phyloP scores from a whole-genome alignment of 768 basidiomycete species.

The Leccinum subgranulosum region DNA sequence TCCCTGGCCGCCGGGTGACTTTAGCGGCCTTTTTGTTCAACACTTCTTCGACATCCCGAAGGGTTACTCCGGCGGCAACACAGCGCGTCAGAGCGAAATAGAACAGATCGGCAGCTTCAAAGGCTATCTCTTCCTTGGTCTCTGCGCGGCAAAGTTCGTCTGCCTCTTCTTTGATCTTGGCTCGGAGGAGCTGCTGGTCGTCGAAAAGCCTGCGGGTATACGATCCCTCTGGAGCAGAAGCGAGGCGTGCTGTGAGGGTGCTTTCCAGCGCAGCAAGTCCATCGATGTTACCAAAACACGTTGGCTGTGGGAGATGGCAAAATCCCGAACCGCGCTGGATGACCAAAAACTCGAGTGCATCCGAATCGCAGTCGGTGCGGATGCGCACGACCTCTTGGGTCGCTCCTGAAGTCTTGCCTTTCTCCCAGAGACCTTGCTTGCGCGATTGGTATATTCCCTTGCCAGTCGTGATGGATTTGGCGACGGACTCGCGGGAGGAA shows the following conservation, averaged over 20 bases:
- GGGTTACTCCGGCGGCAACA: conserved; percentile 72
- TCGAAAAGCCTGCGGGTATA: conserved; percentile 88
- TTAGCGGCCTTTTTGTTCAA: conserved; percentile 84
- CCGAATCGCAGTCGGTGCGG: conserved; percentile 86
- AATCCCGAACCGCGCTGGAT: conserved; percentile 89
- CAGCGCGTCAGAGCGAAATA: conserved; percentile 92
- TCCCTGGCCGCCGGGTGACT: conserved; percentile 82
- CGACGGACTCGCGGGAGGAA: conserved; percentile 83
- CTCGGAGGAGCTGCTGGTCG: conserved; percentile 74
- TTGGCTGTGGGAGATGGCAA: conserved; percentile 83
- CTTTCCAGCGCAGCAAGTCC: conserved; percentile 81
- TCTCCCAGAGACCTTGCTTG: conserved; percentile 94
- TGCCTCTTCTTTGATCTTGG: conserved; percentile 98
- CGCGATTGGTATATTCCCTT: conserved; percentile 96
- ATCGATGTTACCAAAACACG: conserved; percentile 84
- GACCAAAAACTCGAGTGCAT: conserved; percentile 89
- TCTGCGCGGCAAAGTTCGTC: conserved; percentile 90
- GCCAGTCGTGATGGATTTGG: conserved; percentile 82
- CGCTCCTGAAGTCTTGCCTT: conserved; percentile 94
- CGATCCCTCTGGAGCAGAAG: conserved; percentile 81
- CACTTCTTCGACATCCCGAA: conserved; percentile 80
- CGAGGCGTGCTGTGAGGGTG: conserved; percentile 69
- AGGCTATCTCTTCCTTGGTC: conserved; percentile 79
- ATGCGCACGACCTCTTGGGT: conserved; percentile 86
- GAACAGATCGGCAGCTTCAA: conserved; percentile 92